Evolutionary conservation across 768 basidiomycete species (phyloP).

Genomic region (Tremella fuciformis): DNA sequence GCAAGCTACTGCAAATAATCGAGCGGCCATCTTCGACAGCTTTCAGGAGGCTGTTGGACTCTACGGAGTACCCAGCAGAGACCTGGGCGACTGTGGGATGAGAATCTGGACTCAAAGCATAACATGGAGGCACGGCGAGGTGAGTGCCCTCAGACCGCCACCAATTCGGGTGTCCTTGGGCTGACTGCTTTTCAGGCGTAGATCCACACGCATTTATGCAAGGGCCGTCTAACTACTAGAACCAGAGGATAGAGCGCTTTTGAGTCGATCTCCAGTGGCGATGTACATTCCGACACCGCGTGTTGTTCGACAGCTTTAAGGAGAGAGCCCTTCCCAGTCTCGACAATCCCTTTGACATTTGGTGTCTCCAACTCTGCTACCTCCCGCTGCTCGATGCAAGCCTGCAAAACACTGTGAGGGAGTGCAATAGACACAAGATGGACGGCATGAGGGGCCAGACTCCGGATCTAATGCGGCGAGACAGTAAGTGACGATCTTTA

Average conservation of each 20-base stretch:
- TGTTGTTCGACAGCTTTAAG: background rate
- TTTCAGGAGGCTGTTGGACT: constrained; percentile 25
- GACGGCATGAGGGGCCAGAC: background rate
- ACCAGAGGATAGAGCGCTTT: no score
- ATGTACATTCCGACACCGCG: background rate
- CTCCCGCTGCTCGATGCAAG: constrained; percentile 6
- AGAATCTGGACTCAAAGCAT: constrained; percentile 12
- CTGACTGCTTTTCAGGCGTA: background rate
- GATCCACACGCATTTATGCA: constrained; percentile 5
- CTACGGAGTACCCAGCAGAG: constrained; percentile 14
- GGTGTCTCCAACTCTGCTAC: constrained; percentile 7
- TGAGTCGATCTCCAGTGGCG: no score
- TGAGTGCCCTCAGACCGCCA: constrained; percentile 5
- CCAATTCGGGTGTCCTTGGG: no score
- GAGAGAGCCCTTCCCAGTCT: background rate
- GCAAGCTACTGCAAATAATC: constrained; percentile 54
- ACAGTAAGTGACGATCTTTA: background rate
- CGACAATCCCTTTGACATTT: constrained; percentile 9
- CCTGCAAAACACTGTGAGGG: background rate
- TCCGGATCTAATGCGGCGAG: background rate
- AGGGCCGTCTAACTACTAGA: constrained; percentile 2
- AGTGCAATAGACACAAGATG: no score
- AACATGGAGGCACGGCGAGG: constrained; percentile 14
- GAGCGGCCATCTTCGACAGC: constrained; percentile 52
- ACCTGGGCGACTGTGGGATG: constrained; percentile 16